phyloP scores from a whole-genome alignment of 768 basidiomycete species.

The Psilocybe cyanescens region DNA sequence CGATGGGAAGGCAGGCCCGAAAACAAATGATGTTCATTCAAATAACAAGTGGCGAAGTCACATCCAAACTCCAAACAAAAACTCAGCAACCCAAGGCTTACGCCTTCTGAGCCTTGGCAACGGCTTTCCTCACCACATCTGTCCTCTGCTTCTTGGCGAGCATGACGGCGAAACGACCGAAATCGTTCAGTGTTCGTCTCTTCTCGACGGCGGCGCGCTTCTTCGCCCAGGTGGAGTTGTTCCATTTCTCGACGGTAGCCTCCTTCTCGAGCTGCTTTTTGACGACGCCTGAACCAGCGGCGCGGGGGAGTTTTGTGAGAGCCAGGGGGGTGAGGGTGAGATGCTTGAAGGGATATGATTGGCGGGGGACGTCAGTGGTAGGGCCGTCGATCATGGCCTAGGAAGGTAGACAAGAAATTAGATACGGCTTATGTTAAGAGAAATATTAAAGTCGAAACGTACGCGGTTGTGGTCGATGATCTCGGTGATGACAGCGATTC shows the following conservation, averaged over 20 bases:
- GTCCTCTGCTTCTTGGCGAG: slow-evolving; percentile 87
- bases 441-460: slow-evolving; percentile 29
- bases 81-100: neutral
- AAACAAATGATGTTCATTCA: too few species aligned
- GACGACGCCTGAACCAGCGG: slow-evolving; percentile 78
- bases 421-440: neutral
- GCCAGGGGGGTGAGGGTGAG: slow-evolving; percentile 88
- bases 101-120: slow-evolving; percentile 51
- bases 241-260: slow-evolving; percentile 86
- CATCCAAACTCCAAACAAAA: too few species aligned
- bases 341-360: slow-evolving; percentile 90
- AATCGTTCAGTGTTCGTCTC: slow-evolving; percentile 84
- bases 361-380: slow-evolving; percentile 88
- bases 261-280: slow-evolving; percentile 90
- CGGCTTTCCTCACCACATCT: slow-evolving; percentile 73
- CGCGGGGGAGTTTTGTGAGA: slow-evolving; percentile 85
- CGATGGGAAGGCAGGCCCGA: too few species aligned
- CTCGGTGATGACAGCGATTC: slow-evolving; percentile 94
- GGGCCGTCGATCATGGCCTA: slow-evolving; percentile 98
- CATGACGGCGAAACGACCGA: slow-evolving; percentile 89
- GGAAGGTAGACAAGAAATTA: neutral
- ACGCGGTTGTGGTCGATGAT: slow-evolving; percentile 99
- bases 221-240: slow-evolving; percentile 85
- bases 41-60: too few species aligned
- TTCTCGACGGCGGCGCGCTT: slow-evolving; percentile 76